phyloP scores from a whole-genome alignment of 495 filamentous ascomycete genomes.

The Xylaria cubensis region DNA sequence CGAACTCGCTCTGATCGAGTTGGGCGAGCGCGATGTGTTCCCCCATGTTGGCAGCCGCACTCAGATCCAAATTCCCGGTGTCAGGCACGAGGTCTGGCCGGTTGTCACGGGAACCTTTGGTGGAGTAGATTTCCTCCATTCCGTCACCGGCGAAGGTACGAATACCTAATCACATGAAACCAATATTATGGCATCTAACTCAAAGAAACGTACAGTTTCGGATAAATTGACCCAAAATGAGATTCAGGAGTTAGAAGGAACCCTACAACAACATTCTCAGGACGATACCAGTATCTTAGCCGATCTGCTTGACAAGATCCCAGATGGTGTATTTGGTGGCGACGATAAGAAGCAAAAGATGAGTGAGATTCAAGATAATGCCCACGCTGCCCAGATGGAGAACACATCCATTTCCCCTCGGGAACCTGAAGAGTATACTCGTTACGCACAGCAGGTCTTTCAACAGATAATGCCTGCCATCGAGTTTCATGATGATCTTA shows the following conservation, averaged over 20 bases:
- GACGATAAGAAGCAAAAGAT: slow-evolving; percentile 70
- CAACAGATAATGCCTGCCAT: slow-evolving; percentile 83
- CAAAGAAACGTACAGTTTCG: slow-evolving; percentile 54
- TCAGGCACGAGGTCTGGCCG: slow-evolving; percentile 70
- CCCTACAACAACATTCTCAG: slow-evolving; percentile 65
- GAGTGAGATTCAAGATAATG: slow-evolving; percentile 71
- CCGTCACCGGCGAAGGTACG: slow-evolving; percentile 77
- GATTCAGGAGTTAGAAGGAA: slow-evolving; percentile 79
- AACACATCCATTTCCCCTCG: slow-evolving; percentile 70
- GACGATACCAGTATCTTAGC: slow-evolving; percentile 70
- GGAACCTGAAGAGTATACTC: slow-evolving; percentile 77
- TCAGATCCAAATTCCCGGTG: slow-evolving; percentile 68
- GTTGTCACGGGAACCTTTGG: slow-evolving; percentile 91
- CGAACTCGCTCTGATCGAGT: slow-evolving; percentile 82
- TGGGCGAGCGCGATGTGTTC: slow-evolving; percentile 80
- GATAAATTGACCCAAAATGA: slow-evolving; percentile 91
- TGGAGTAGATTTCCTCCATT: slow-evolving; percentile 85
- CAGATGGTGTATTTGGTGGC: slow-evolving; percentile 74
- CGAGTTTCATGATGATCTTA: slow-evolving; percentile 85
- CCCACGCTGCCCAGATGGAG: slow-evolving; percentile 69
- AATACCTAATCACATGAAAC: neutral
- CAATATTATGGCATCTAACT: neutral
- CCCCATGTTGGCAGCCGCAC: slow-evolving; percentile 82
- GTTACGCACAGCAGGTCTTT: slow-evolving; percentile 68
- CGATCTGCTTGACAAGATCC: slow-evolving; percentile 78